Evolutionary conservation across 345 rosid genomes (phyloP).

Genomic region (Laguncularia racemosa): DNA sequence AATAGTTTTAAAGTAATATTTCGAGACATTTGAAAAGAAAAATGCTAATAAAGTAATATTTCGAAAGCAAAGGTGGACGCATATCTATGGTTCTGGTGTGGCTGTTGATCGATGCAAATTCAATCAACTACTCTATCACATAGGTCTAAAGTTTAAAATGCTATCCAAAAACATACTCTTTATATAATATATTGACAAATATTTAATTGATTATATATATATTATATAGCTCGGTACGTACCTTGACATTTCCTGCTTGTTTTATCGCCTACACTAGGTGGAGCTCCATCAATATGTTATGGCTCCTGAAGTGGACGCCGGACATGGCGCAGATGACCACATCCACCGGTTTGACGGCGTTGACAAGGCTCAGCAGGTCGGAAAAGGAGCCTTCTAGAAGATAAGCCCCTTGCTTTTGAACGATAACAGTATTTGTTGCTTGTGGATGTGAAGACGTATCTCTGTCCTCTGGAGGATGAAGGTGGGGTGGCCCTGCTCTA

Average conservation of each 20-base stretch:
- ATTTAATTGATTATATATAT: no score
- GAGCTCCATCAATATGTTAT: constrained; percentile 47
- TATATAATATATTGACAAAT: no score
- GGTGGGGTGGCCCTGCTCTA: constrained; percentile 41
- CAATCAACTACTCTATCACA: no score
- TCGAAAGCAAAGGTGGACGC: no score
- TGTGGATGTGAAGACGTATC: constrained; percentile 56
- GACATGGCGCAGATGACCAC: constrained; percentile 61
- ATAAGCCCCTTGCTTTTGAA: constrained; percentile 50
- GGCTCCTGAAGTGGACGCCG: constrained; percentile 52
- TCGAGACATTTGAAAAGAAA: no score
- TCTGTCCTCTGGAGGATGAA: constrained; percentile 50
- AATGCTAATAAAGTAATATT: no score
- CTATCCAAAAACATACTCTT: no score
- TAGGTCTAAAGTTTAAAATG: no score
- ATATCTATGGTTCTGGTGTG: no score
- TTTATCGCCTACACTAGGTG: constrained; percentile 58
- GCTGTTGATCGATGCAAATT: no score
- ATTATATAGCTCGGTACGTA: no score
- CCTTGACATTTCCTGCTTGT: constrained; percentile 63
- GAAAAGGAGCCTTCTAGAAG: constrained; percentile 42
- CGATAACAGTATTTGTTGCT: constrained; percentile 36
- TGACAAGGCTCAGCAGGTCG: constrained; percentile 35
- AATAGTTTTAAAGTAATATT: no score
- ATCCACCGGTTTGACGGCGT: constrained; percentile 45